These are phyloP conservation scores for Botrytis medusae DNA, from an alignment of 2,329 filamentous ascomycete genomes.

Conservation along the genomic window DNA sequence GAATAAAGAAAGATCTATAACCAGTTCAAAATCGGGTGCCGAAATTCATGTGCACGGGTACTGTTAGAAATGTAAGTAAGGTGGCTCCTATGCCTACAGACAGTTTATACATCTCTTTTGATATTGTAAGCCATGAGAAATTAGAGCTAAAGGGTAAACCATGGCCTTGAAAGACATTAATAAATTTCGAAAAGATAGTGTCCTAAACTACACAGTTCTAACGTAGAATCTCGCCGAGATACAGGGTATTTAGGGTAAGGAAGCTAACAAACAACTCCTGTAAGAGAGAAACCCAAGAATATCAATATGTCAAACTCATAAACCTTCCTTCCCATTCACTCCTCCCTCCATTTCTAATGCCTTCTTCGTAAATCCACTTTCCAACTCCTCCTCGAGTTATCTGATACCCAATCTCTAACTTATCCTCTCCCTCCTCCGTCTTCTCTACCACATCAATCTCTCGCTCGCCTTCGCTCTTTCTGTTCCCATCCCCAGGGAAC, in stretches of 20 bases:
- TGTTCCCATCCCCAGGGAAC: neutral
- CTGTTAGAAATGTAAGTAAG: neutral
- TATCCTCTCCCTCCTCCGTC: neutral
- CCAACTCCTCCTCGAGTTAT: neutral
- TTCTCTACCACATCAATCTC: neutral
- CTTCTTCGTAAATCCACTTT: neutral
- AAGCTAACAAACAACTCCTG: neutral
- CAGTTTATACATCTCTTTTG: neutral
- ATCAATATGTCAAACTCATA: constrained; percentile 10
- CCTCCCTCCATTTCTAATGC: neutral
- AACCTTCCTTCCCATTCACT: constrained; percentile 1
- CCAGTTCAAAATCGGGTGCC: fast-evolving
- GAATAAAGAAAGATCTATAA: fast-evolving
- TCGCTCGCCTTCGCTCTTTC: neutral
- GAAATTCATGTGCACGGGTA: neutral
- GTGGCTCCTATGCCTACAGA: neutral
- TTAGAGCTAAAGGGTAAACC: neutral
- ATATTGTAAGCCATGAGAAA: fast-evolving
- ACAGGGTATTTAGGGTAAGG: neutral
- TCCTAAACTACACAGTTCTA: neutral
- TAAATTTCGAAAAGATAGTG: neutral
- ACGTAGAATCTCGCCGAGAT: neutral
- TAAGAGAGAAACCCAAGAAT: neutral
- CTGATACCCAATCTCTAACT: neutral
- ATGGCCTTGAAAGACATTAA: neutral